A percentile compares a stretch with the other conserved stretches of the same genome.
These are phyloP conservation scores for Populus hybrid DNA, from an alignment of 441 rosid species.

Conservation along the genomic window DNA sequence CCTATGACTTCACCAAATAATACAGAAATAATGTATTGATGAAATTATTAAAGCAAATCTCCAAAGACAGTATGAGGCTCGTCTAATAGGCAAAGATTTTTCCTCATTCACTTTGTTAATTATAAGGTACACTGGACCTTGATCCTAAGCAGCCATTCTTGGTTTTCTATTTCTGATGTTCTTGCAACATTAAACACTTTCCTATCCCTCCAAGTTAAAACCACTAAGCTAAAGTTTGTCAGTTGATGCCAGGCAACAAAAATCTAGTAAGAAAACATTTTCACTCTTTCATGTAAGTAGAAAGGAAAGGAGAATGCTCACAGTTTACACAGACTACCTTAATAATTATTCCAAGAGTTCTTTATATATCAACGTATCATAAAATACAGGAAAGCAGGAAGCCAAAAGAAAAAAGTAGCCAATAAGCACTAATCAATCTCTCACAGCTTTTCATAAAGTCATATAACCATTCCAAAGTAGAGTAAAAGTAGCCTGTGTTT, in stretches of 20 bases:
- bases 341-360: neutral
- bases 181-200: neutral
- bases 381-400: conserved; percentile 18
- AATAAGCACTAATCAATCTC: conserved; percentile 14
- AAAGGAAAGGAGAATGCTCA: neutral
- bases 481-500: conserved; percentile 21
- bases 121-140: no score
- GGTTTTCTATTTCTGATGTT: neutral
- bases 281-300: neutral
- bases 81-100: neutral
- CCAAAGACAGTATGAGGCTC: neutral
- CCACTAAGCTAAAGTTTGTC: neutral
- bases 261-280: neutral
- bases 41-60: neutral
- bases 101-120: neutral
- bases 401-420: conserved; percentile 16
- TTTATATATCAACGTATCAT: neutral
- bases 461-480: conserved; percentile 7
- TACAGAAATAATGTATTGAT: neutral
- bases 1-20: neutral
- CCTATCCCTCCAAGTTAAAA: neutral
- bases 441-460: conserved; percentile 31
- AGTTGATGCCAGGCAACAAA: neutral
- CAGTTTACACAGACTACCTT: neutral
- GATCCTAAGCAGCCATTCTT: neutral